A percentile compares a stretch with the other conserved stretches of the same genome.
Evolutionary conservation across 768 basidiomycete genomes (phyloP).

Genomic region (Trametes villosa): DNA sequence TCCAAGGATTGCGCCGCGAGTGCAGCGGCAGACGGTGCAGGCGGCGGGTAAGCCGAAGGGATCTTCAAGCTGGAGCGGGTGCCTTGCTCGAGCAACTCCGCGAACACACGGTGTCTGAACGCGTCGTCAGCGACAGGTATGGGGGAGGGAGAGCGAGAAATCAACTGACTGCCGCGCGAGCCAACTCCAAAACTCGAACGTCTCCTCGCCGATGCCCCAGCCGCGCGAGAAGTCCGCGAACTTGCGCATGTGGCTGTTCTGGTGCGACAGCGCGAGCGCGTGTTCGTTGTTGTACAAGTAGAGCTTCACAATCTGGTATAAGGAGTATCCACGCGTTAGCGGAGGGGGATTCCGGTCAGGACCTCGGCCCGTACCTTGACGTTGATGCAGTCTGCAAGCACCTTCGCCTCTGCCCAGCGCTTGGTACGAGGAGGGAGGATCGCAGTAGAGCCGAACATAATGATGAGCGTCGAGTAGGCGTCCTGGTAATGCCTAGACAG

Average conservation of each 20-base stretch:
- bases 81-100: constrained; percentile 89
- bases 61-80: constrained; percentile 63
- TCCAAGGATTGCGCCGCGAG: constrained; percentile 30
- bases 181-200: constrained; percentile 99
- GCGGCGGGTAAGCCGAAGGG: constrained; percentile 57
- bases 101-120: constrained; percentile 81
- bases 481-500: constrained; percentile 85
- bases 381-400: constrained; percentile 91
- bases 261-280: constrained; percentile 76
- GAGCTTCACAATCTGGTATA: constrained; percentile 76
- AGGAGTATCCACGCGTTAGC: neutral
- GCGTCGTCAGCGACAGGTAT: neutral
- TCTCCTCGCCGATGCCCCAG: constrained; percentile 97
- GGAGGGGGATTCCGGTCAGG: neutral
- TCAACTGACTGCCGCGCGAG: constrained; percentile 80
- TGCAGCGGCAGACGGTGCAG: constrained; percentile 33
- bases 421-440: constrained; percentile 92
- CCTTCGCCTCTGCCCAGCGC: constrained; percentile 98
- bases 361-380: constrained; percentile 64
- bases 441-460: constrained; percentile 88
- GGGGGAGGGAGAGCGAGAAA: neutral
- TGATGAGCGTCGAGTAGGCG: constrained; percentile 79
- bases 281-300: constrained; percentile 92
- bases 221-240: constrained; percentile 86
- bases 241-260: constrained; percentile 82